Base-by-base conservation (phyloP, 495 filamentous ascomycete species). In the Tuber umbilicatum region DNA sequence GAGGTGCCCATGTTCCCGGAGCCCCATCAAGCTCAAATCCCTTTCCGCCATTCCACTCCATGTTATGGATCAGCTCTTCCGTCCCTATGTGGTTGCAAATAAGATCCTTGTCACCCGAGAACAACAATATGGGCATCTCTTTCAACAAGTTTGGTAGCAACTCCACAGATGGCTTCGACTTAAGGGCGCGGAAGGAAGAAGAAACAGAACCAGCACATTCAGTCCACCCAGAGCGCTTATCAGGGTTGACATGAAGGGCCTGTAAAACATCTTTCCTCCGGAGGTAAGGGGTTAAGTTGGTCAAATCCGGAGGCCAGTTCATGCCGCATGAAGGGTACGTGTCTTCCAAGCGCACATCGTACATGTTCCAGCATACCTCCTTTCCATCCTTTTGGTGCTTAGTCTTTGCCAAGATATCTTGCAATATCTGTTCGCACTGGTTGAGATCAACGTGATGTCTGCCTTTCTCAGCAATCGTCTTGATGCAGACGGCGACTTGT, bases 71-170 rank as follows among this genome's bases (percentile, higher is more conserved):
- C 69, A 97, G 83, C 40, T 91, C 88, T 81, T 99, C 95, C 2
- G 95, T 99, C 69, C 95, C 95, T 27, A 98, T 86, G 83, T 99
- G 94, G 83, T 98, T 99, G 86, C 95, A 99, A 76, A 99, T 98
- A 16, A 97, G 85, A 82, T 99, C 95, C 80, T 94, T 88, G 76
- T 95, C 92, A 73, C 95, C 95, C 31, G 93, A 97, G 86, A 98
- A 99, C 37, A 99, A 89, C 2, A 97, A 81, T 31, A 95, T 86
- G 23, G 90, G 90, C 35, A 98, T 83, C 64, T 92, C 86, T 79
- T 90, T 87, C 10, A 98, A 86, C 41, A 99, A 82, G 14, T 87
- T 89, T 0, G 95, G 94, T 2, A 99, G 87, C 23, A 97, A 83
- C 23, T 88, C 83, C 75, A 94, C 86, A 17, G 93, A 86, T 0